Conservation (phyloP, 768 basidiomycete species). For the Pleurotus citrinopileatus region DNA sequence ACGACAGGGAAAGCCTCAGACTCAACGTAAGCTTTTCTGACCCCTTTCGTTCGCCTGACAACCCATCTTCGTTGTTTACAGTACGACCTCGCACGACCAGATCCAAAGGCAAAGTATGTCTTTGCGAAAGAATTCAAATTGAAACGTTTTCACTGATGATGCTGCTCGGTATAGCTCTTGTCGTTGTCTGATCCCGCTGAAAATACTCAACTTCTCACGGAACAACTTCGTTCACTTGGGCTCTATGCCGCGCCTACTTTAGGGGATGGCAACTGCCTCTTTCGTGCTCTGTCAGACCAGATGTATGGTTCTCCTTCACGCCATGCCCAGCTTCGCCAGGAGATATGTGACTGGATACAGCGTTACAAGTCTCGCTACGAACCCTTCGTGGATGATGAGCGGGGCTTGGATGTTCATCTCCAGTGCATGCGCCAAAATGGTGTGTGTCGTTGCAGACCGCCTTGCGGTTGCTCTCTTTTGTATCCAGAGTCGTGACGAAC, state of each 20-base stretch:
- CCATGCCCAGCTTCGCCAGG: slow-evolving; percentile 65
- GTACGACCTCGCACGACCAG: slow-evolving; percentile 58
- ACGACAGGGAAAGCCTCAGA: slow-evolving; percentile 16
- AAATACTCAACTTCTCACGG: slow-evolving; percentile 63
- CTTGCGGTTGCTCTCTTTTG: slow-evolving; percentile 6
- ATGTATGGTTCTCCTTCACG: slow-evolving; percentile 70
- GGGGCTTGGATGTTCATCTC: slow-evolving; percentile 72
- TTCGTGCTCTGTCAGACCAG: slow-evolving; percentile 88
- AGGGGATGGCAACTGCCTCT: slow-evolving; percentile 93
- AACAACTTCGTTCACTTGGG: slow-evolving; percentile 74
- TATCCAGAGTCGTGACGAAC: slow-evolving; percentile 2
- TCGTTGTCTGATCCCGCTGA: slow-evolving; percentile 50
- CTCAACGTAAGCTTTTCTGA: slow-evolving; percentile 15
- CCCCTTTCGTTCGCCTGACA: background rate
- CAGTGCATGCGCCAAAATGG: slow-evolving; percentile 78
- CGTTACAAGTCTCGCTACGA: slow-evolving; percentile 69
- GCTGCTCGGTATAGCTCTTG: slow-evolving; percentile 31
- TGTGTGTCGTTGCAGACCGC: slow-evolving; percentile 27
- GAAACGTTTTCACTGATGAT: slow-evolving; percentile 2
- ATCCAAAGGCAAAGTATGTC: slow-evolving; percentile 55
- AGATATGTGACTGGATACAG: slow-evolving; percentile 84
- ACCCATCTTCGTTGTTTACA: slow-evolving; percentile 25
- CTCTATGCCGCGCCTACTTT: slow-evolving; percentile 85
- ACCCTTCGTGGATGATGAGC: slow-evolving; percentile 83
- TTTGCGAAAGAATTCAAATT: background rate